These are phyloP conservation scores for Leptographium flavum DNA, from an alignment of 2,329 filamentous ascomycete species.

Conservation along the genomic window DNA sequence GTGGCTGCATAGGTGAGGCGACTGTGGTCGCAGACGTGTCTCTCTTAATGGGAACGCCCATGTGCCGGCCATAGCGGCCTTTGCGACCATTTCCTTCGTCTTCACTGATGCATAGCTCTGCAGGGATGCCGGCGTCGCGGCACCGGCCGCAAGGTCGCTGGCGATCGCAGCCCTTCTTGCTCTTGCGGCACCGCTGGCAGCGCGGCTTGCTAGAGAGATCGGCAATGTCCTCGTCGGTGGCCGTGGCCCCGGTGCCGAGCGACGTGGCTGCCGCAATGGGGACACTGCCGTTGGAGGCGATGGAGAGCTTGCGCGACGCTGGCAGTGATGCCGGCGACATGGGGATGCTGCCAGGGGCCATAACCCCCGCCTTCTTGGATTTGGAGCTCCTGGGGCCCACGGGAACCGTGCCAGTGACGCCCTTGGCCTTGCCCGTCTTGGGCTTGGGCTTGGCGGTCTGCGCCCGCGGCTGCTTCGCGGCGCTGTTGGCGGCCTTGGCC, in stretches of 20 bases:
- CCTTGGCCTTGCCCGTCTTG: slow-evolving; percentile 37
- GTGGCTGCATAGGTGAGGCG: slow-evolving; percentile 8
- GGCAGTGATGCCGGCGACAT: slow-evolving; percentile 56
- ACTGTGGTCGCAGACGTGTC: slow-evolving; percentile 27
- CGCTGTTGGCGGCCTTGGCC: slow-evolving; percentile 21
- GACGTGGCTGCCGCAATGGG: slow-evolving; percentile 20
- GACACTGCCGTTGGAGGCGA: slow-evolving; percentile 39
- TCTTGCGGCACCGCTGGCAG: slow-evolving; percentile 96
- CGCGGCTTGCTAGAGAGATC: slow-evolving; percentile 91
- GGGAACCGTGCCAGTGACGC: slow-evolving; percentile 32
- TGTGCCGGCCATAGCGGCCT: slow-evolving; percentile 69
- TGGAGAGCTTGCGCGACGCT: slow-evolving; percentile 61
- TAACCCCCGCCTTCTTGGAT: slow-evolving; percentile 26
- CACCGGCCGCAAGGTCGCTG: slow-evolving; percentile 91
- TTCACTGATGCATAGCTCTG: slow-evolving; percentile 91
- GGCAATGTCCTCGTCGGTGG: slow-evolving; percentile 66
- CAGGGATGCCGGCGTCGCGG: slow-evolving; percentile 85
- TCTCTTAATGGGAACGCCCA: slow-evolving; percentile 51
- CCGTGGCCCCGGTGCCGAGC: neutral
- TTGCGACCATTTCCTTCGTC: slow-evolving; percentile 96
- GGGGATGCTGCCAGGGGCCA: slow-evolving; percentile 15
- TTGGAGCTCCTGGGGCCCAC: slow-evolving; percentile 22
- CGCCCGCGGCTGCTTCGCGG: slow-evolving; percentile 18
- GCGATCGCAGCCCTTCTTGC: slow-evolving; percentile 97
- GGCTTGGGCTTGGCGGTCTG: slow-evolving; percentile 33